Conservation (phyloP, 139 green algal species). For the Chlamydomonas incerta region DNA sequence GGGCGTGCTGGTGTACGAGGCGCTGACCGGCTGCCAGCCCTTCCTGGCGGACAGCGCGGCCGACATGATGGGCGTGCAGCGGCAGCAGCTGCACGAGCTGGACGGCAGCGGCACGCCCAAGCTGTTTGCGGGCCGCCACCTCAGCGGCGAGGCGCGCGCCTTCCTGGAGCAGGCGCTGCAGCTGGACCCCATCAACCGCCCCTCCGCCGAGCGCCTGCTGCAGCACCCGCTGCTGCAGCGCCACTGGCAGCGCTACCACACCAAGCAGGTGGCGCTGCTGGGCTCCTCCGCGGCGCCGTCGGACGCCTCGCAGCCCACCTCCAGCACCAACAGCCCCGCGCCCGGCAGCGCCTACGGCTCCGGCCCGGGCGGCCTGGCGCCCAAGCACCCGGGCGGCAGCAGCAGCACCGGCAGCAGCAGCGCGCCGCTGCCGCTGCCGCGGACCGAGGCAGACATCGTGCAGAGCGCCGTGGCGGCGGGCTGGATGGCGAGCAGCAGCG, state of each 20-base stretch:
- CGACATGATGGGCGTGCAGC: conserved; percentile 42
- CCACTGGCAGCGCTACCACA: conserved; percentile 11
- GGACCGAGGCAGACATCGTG: background rate
- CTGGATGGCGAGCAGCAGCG: background rate
- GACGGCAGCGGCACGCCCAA: conserved; percentile 1
- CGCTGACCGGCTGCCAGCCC: conserved; percentile 67
- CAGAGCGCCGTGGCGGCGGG: background rate
- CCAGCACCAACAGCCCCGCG: background rate
- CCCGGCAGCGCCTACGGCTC: background rate
- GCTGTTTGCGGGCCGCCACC: conserved; percentile 19
- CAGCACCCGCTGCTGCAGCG: conserved; percentile 61
- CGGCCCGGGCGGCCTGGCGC: too few species aligned
- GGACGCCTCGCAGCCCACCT: background rate
- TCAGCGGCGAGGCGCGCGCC: conserved; percentile 16
- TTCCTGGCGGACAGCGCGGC: conserved; percentile 66
- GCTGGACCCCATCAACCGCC: conserved; percentile 48
- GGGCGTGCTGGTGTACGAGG: conserved; percentile 68
- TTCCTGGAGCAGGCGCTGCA: conserved; percentile 50
- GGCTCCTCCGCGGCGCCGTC: background rate
- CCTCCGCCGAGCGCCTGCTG: conserved; percentile 57
- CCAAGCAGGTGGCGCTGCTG: conserved; percentile 9
- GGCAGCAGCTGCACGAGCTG: background rate
- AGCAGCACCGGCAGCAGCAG: too few species aligned
- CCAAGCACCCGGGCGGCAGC: too few species aligned
- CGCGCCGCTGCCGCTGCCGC: background rate